Conservation (phyloP, 441 rosid genomes). For the Daphne laureola region DNA sequence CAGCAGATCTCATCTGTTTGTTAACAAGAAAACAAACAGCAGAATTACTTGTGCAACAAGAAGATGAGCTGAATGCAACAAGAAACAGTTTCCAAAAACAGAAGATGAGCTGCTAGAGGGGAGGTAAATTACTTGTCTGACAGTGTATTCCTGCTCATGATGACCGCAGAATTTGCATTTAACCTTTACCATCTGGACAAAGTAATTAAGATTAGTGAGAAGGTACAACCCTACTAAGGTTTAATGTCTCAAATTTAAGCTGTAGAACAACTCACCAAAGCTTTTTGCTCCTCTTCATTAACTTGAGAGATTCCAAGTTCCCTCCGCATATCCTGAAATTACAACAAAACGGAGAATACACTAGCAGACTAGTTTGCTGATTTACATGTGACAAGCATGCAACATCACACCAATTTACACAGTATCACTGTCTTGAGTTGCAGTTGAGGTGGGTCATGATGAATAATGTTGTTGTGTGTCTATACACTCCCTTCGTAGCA, state of each 20-base stretch:
- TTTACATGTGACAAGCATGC: background rate
- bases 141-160: constrained; percentile 32
- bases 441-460: no score
- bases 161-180: constrained; percentile 42
- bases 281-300: constrained; percentile 27
- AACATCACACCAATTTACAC: no score
- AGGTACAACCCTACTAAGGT: constrained; percentile 2
- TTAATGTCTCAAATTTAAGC: background rate
- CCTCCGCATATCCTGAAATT: constrained; percentile 47
- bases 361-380: constrained; percentile 3
- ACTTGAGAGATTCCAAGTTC: constrained; percentile 47
- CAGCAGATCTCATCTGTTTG: constrained; percentile 60
- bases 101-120: background rate
- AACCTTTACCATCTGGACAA: constrained; percentile 25
- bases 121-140: constrained; percentile 35
- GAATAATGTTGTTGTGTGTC: no score
- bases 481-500: no score
- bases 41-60: no score
- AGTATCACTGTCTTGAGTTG: no score
- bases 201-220: constrained; percentile 1
- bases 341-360: background rate
- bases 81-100: background rate
- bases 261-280: constrained; percentile 24
- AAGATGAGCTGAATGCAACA: no score
- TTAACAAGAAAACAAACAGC: constrained; percentile 1